Percentiles rank a stretch among this genome's conserved stretches.
Conservation (phyloP, 1,139 yeast genomes). For the Magnusiomyces suaveolens region DNA sequence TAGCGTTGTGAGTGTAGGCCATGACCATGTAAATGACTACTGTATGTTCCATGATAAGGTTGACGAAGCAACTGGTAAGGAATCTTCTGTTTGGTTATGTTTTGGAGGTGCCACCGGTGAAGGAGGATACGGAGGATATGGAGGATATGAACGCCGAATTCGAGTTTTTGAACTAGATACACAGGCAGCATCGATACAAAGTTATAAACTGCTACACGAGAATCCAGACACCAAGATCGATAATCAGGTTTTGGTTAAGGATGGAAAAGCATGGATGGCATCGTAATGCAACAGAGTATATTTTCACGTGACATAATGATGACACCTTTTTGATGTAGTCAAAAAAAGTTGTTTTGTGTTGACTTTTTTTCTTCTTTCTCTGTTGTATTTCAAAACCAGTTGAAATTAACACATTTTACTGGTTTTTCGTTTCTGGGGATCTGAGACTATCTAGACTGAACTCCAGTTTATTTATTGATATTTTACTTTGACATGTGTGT, state of each 20-base stretch:
- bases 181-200: slow-evolving; percentile 41
- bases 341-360: too few species aligned
- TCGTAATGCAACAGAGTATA: too few species aligned
- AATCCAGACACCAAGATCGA: slow-evolving; percentile 47
- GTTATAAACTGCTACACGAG: slow-evolving; percentile 53
- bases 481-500: too few species aligned
- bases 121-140: slow-evolving; percentile 92
- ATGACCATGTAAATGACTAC: slow-evolving; percentile 89
- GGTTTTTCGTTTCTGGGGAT: too few species aligned
- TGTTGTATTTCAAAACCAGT: too few species aligned
- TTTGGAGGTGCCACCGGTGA: slow-evolving; percentile 91
- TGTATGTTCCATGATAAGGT: slow-evolving; percentile 47
- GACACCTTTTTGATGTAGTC: too few species aligned
- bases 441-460: too few species aligned
- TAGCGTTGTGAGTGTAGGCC: slow-evolving; percentile 70
- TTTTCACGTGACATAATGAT: too few species aligned
- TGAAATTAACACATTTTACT: too few species aligned
- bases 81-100: slow-evolving; percentile 64
- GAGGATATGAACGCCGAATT: slow-evolving; percentile 68
- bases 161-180: slow-evolving; percentile 62
- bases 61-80: slow-evolving; percentile 24
- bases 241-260: slow-evolving; percentile 46
- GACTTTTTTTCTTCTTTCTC: too few species aligned
- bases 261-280: slow-evolving; percentile 31
- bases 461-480: too few species aligned